Conservation (phyloP, 768 basidiomycete genomes). For the Amanita fuliginea region DNA sequence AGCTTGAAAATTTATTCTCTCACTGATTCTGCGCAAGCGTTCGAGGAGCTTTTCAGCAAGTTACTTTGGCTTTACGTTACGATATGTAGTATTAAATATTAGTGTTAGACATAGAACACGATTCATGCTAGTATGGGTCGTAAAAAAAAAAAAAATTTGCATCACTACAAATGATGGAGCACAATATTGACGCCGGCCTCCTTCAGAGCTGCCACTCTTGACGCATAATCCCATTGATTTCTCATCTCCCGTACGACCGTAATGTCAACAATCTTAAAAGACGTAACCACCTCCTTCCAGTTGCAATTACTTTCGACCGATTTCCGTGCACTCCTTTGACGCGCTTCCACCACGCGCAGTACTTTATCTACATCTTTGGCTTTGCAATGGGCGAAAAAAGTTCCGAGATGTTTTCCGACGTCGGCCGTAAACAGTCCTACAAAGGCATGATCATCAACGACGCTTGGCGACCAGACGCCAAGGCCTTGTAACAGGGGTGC, state of each 20-base stretch:
- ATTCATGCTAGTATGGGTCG: too few relatives aligned
- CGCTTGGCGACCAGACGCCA: background rate
- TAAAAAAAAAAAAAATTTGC: too few relatives aligned
- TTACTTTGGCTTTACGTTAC: too few relatives aligned
- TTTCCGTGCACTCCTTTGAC: background rate
- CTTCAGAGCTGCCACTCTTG: background rate
- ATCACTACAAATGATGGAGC: background rate
- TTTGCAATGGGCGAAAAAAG: background rate
- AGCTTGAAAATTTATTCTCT: too few relatives aligned
- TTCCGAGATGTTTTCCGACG: background rate
- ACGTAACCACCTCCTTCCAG: background rate
- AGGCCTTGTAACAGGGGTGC: background rate
- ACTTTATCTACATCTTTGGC: background rate
- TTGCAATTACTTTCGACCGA: background rate
- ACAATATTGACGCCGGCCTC: background rate
- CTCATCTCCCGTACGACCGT: background rate
- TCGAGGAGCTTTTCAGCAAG: too few relatives aligned
- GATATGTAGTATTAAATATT: too few relatives aligned
- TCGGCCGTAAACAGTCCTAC: background rate
- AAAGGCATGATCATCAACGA: background rate
- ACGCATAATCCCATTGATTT: background rate
- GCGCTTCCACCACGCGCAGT: background rate
- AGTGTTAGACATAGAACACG: too few relatives aligned
- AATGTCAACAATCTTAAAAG: background rate
- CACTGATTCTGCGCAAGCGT: too few relatives aligned